Base-by-base conservation (phyloP, 2,329 filamentous ascomycete genomes). In the Aspergillus fijiensis region DNA sequence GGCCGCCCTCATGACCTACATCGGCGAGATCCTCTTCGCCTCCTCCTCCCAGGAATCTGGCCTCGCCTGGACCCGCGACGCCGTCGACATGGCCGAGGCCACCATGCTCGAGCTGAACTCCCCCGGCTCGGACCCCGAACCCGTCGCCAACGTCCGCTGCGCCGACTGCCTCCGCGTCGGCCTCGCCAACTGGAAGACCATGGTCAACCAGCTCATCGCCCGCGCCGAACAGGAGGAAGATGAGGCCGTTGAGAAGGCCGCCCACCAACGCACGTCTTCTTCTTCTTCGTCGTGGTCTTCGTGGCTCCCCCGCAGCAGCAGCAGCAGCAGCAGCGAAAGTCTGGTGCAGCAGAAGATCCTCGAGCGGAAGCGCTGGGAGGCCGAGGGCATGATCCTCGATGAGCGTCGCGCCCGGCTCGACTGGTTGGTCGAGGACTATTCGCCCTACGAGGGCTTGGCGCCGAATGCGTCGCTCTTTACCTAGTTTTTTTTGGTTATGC, bases 11-110 rank as follows among this genome's bases (percentile, higher is more conserved):
- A 92, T 92, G 81, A 84, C 92, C 25, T 95, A 96, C 75, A 94
- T 98, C 63, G 94, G 94, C 60, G 94, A 98, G 78, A 96, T 98
- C 55, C 83, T 98, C 33, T 97, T 90, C 74, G 85, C 91, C 0
- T 85, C 84, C 4, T 83, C 84, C n/a, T 77, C 80, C 19, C 79
- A 74, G 19, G 87, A 91, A 52, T 88, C 89, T 62, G 94, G 92
- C 0, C 81, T 97, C 2, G 87, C 87, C 5, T 98, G 94, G 94
- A 96, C 94, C 0, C 86, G 92, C 58, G 91, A 96, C 63, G 92
- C 89, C 27, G 91, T 96, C 33, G 89, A 93, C 66, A 79, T 90
- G 1, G 89, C 92, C 2, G 92, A 93, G 75, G 82, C 87, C 62
- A 87, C 87, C 68, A 76, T 77, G 9, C 68, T 71, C 55, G 66